Evolutionary conservation across 1,284 basidiomycete genomes (phyloP), one percentile per base, ranked within the genome.

Genomic region (Lentinus polychrous): DNA sequence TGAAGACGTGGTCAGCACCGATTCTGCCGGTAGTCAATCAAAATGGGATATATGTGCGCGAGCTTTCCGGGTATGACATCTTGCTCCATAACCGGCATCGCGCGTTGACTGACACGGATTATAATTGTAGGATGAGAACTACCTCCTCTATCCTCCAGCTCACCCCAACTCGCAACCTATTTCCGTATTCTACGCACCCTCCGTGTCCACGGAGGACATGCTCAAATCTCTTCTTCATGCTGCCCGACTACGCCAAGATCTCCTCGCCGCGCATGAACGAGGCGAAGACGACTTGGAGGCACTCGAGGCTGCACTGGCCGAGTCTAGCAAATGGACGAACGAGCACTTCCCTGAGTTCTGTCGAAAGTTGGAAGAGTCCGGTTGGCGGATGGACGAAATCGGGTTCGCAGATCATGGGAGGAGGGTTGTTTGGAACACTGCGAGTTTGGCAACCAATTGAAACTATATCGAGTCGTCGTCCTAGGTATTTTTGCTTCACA

Each of bases 331-430:
- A 20, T 57, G 55, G 55, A 55, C 53, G 8, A 15, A 51, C 3
- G 39, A 44, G 15, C 47, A 60, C 11, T 62, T 59, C 39, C 40
- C 43, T 10, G 48, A 49, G 11, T 65, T 65, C 53, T 59, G 57
- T 49, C 34, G 18, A 15, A 46, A 51, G 2, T 49, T 65, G 10
- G 56, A 56, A 23, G 52, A 53, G 33, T 54, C 52, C 15, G 60
- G 57, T 8, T 65, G 63, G 63, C 53, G 58, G 17, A 61, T 57
- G 15, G 60, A 65, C 48, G 63, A 65, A 36, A 52, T 65, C 12
- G 57, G 57, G 27, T 63, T 60, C 33, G 60, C 63, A 2, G 63
- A 65, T 45, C 60, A 54, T 35, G 63, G 63, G 4, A 53, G 61
- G 23, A 45, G 63, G 15, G 55, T 65, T 24, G 12, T 24, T 6